Percentiles rank a stretch among this genome's conserved stretches.
These are phyloP conservation scores for Tylopilus orsonianus DNA, from an alignment of 1,284 basidiomycete genomes.

Conservation along the genomic window DNA sequence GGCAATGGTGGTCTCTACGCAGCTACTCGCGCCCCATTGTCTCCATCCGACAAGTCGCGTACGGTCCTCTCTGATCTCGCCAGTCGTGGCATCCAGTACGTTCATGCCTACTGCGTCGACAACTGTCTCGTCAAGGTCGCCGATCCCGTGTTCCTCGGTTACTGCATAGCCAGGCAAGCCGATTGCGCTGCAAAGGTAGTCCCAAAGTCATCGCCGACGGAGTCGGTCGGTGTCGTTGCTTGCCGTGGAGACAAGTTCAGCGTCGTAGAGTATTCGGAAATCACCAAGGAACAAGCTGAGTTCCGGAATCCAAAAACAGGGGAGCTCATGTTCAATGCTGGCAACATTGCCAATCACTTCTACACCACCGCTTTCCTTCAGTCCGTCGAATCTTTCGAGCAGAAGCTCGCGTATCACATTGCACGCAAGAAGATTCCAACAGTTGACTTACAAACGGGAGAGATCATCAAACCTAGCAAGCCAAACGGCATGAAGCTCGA, in stretches of 20 bases:
- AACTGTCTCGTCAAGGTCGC: conserved; percentile 98
- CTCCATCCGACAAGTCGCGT: conserved; percentile 53
- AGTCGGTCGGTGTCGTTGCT: conserved; percentile 95
- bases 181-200: conserved; percentile 97
- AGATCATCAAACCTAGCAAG: conserved; percentile 72
- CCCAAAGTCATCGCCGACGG: conserved; percentile 82
- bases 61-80: conserved; percentile 87
- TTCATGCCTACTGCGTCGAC: conserved; percentile 97
- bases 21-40: conserved; percentile 81
- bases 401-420: conserved; percentile 94
- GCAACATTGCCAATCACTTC: conserved; percentile 98
- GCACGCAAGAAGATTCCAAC: conserved; percentile 97
- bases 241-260: conserved; percentile 79
- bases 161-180: conserved; percentile 82
- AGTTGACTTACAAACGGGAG: conserved; percentile 68
- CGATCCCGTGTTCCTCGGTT: conserved; percentile 96
- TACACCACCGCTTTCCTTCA: conserved; percentile 90
- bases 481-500: conserved; percentile 99
- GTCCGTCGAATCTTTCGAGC: conserved; percentile 80
- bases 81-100: conserved; percentile 78
- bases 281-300: conserved; percentile 85
- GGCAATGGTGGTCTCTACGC: conserved; percentile 98
- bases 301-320: conserved; percentile 67
- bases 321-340: conserved; percentile 89
- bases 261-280: conserved; percentile 98